Percentiles rank a stretch among this genome's conserved stretches.
phyloP scores from a whole-genome alignment of 1,284 basidiomycete species.

The Paramarasmius palmivorus region DNA sequence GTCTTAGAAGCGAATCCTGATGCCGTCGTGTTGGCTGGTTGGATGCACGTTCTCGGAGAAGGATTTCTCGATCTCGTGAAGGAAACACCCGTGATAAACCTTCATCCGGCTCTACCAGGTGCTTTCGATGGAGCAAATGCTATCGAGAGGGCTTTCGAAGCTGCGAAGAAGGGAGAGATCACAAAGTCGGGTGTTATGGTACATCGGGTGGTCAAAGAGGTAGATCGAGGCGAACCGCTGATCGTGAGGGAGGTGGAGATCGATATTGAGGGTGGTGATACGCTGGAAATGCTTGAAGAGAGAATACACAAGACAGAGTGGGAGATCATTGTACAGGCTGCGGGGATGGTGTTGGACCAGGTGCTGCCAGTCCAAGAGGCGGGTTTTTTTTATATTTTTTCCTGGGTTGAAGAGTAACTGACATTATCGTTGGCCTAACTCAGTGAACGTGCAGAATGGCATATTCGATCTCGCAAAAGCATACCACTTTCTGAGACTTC shows the following conservation, averaged over 20 bases:
- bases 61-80: slow-evolving; percentile 54
- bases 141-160: slow-evolving; percentile 87
- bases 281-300: slow-evolving; percentile 74
- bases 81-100: slow-evolving; percentile 88
- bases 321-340: slow-evolving; percentile 87
- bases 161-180: slow-evolving; percentile 83
- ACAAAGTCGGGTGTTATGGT: slow-evolving; percentile 88
- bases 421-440: no score
- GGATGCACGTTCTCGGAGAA: slow-evolving; percentile 90
- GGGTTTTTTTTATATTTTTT: neutral
- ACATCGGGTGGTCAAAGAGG: slow-evolving; percentile 91
- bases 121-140: slow-evolving; percentile 94
- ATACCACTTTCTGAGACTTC: no score
- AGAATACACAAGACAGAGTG: slow-evolving; percentile 87
- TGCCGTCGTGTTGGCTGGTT: slow-evolving; percentile 91
- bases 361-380: slow-evolving; percentile 18
- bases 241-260: slow-evolving; percentile 78
- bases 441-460: no score
- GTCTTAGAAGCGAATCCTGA: slow-evolving; percentile 74
- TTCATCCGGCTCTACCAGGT: slow-evolving; percentile 95
- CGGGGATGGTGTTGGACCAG: slow-evolving; percentile 66
- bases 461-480: no score
- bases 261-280: slow-evolving; percentile 77
- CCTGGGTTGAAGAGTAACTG: no score
- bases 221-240: slow-evolving; percentile 90